Conservation (phyloP, 2,329 filamentous ascomycete species). For the Stagonosporopsis chrysanthemi region DNA sequence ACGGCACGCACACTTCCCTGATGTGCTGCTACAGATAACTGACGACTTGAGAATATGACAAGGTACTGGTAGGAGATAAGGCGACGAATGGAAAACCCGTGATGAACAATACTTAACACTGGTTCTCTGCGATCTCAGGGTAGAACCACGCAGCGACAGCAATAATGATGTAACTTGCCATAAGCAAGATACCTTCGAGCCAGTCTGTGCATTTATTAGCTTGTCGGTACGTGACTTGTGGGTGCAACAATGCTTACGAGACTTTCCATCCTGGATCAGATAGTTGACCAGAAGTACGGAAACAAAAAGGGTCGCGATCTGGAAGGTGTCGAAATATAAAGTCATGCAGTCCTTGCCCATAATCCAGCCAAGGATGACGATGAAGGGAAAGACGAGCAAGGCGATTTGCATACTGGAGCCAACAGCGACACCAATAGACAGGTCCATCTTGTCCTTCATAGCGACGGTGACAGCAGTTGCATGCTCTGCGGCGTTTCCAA, state of each 20-base stretch:
- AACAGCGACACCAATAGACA: slow-evolving; percentile 72
- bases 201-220: slow-evolving; percentile 51
- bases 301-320: slow-evolving; percentile 73
- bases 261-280: slow-evolving; percentile 67
- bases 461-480: slow-evolving; percentile 69
- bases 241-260: slow-evolving; percentile 42
- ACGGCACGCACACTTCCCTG: not conserved
- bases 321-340: slow-evolving; percentile 86
- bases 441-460: slow-evolving; percentile 72
- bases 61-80: not conserved
- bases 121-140: slow-evolving; percentile 33
- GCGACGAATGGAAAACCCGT: not conserved
- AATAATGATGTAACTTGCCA: slow-evolving; percentile 69
- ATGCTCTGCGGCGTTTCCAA: slow-evolving; percentile 72
- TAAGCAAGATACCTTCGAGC: slow-evolving; percentile 68
- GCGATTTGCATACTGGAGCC: slow-evolving; percentile 72
- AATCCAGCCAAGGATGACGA: slow-evolving; percentile 68
- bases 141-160: slow-evolving; percentile 65
- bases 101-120: slow-evolving; percentile 2
- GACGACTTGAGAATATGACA: not conserved
- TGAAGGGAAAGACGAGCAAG: slow-evolving; percentile 66
- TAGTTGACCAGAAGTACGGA: slow-evolving; percentile 66
- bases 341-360: slow-evolving; percentile 70
- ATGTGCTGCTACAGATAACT: not conserved
- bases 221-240: not conserved